Evolutionary conservation across 1,284 basidiomycete species (phyloP), one percentile per base, ranked within the genome.

Genomic region (Tilletiopsis washingtonensis): DNA sequence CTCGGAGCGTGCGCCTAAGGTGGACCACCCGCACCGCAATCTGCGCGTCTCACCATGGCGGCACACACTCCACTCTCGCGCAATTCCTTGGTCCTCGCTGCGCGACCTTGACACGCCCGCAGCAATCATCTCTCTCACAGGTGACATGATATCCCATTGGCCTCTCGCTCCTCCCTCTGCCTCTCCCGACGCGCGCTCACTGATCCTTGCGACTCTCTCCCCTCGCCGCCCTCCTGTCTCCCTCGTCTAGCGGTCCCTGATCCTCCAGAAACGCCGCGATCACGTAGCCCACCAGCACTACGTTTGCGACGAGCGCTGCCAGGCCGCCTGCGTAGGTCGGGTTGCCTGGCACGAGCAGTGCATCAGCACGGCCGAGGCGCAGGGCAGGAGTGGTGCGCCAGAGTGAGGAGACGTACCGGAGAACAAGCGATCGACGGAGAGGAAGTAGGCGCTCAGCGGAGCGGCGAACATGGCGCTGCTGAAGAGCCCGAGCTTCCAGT

Each of bases 191-290:
- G n/a, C n/a, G n/a, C n/a, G n/a, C n/a, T n/a, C n/a, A n/a, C n/a
- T n/a, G n/a, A n/a, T n/a, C n/a, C n/a, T n/a, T n/a, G n/a, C n/a
- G n/a, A n/a, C n/a, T n/a, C n/a, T n/a, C n/a, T n/a, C n/a, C n/a
- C n/a, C n/a, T n/a, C n/a, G n/a, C n/a, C n/a, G n/a, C n/a, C n/a
- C n/a, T n/a, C n/a, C n/a, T n/a, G n/a, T n/a, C n/a, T n/a, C n/a
- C n/a, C n/a, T n/a, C n/a, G n/a, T n/a, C n/a, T n/a, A n/a, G n/a
- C 32, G 32, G 32, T 34, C 53, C 57, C 26, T 63, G 60, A 38
- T 70, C 69, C 42, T 73, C 70, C 15, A 70, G 45, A 38, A 71
- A 73, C 7, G 69, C 69, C 1, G 57, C 55, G 3, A 70, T 54
- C 12, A 73, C 57, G 49, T 73, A 73, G 5, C 57, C 64, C 1